These are phyloP conservation scores for Dictyostelium intermedium DNA, from an alignment of 78 protist species.

Conservation along the genomic window DNA sequence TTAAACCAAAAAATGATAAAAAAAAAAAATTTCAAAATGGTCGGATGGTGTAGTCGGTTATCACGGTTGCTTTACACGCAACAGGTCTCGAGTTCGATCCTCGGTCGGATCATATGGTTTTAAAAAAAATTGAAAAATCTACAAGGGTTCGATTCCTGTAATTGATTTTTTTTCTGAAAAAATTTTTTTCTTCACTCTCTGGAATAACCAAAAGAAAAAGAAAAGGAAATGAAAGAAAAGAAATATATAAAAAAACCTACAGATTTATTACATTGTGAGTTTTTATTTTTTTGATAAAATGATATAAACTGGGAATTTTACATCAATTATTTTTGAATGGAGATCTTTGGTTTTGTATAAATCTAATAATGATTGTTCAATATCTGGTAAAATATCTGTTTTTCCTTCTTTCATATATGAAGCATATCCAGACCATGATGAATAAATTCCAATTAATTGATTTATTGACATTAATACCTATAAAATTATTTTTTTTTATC, in stretches of 20 bases:
- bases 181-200: no score
- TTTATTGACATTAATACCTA: conserved; percentile 22
- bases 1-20: no score
- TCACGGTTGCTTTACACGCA: conserved; percentile 15
- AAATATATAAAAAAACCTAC: no score
- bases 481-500: no score
- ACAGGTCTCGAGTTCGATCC: conserved; percentile 17
- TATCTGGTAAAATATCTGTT: background rate
- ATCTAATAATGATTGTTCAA: background rate
- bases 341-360: conserved; percentile 17
- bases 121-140: no score
- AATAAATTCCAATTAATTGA: conserved; percentile 25
- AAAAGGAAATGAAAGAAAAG: no score
- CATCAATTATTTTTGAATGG: background rate
- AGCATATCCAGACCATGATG: conserved; percentile 55
- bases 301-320: conserved; percentile 17
- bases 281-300: conserved; percentile 34
- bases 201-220: no score
- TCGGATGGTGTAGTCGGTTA: conserved; percentile 14
- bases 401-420: background rate
- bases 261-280: no score
- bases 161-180: no score
- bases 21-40: background rate
- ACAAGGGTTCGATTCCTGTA: no score
- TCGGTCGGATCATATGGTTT: background rate